Evolutionary conservation across 305 asterid genomes (phyloP), one percentile per base, ranked within the genome.

Genomic region (Rubia balearica): DNA sequence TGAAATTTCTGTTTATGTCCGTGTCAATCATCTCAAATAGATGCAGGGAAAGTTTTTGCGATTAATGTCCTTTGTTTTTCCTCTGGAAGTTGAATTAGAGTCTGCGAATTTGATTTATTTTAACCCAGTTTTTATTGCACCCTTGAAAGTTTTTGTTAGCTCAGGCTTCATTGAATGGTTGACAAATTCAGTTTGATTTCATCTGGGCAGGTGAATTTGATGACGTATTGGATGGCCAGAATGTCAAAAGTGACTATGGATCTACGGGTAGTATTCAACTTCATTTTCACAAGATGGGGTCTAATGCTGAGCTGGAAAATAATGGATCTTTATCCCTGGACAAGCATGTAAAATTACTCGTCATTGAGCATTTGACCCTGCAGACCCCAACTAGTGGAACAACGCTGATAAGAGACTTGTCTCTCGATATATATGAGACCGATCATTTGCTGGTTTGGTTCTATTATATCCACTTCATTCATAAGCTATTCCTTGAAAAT

Each of bases 171-270:
- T 19, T 51, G 46, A 33, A 36, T 40, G 36, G 36, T 21, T 36
- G 2, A 8, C 71, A 17, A 14, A 38, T 21, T 4, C 11, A 21
- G 24, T 5, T 16, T 53, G 49, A 8, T 68, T 49, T 51, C 16
- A 69, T 42, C 72, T 75, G 60, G 70, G 76, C 88, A 92, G 98
- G 98, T 77, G 98, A 92, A 83, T 90, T 90, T 83, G 98, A 92
- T 74, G 97, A 90, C 73, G 84, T 90, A 71, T 78, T 92, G 79
- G 88, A 77, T 65, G 73, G 78, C 76, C 84, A 80, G 68, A 88
- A 69, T 67, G 42, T 77, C 61, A 73, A 69, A 73, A 71, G 73
- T 71, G 65, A 71, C 67, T 43, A 48, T 42, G 85, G 84, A 36
- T 65, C 85, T 62, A 53, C 69, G 62, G 91, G 87, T 73, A 85